phyloP scores from a whole-genome alignment of 495 filamentous ascomycete species.

The Penicillium lividum region DNA sequence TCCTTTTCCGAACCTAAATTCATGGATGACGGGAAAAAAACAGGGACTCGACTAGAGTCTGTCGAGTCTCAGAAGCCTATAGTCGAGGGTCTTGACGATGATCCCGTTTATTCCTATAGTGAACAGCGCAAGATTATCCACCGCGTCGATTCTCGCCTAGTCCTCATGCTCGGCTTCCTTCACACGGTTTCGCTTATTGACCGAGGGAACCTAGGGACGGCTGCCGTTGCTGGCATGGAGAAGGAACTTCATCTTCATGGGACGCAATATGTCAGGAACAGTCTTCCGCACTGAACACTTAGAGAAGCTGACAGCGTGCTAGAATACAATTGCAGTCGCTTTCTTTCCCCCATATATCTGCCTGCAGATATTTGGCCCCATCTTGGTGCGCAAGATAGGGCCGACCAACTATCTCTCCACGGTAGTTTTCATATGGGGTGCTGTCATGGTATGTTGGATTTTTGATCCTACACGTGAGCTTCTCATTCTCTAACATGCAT shows the following conservation, averaged over 20 bases:
- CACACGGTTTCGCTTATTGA: constrained; percentile 24
- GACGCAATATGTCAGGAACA: constrained; percentile 20
- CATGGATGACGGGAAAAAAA: constrained; percentile 5
- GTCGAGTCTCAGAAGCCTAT: constrained; percentile 11
- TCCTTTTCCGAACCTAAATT: neutral
- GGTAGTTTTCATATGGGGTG: constrained; percentile 39
- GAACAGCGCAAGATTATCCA: constrained; percentile 25
- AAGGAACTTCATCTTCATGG: constrained; percentile 20
- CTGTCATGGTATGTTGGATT: constrained; percentile 42
- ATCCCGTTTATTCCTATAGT: constrained; percentile 11
- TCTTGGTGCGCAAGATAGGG: constrained; percentile 23
- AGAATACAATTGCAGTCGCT: constrained; percentile 23
- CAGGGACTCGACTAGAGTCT: constrained; percentile 4
- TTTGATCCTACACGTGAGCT: too few species aligned
- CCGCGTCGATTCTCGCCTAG: constrained; percentile 18
- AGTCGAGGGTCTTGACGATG: constrained; percentile 13
- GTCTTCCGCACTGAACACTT: too few species aligned
- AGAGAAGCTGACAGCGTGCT: neutral
- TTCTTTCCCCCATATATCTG: constrained; percentile 29
- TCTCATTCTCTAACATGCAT: too few species aligned
- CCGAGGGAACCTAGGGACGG: constrained; percentile 18
- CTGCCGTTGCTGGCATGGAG: constrained; percentile 22
- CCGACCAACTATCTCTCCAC: constrained; percentile 19
- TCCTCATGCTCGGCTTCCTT: constrained; percentile 22
- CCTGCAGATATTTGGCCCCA: constrained; percentile 20